Percentiles rank a stretch among this genome's conserved stretches.
phyloP scores from a whole-genome alignment of 495 filamentous ascomycete genomes.

The Immersiella caudata region DNA sequence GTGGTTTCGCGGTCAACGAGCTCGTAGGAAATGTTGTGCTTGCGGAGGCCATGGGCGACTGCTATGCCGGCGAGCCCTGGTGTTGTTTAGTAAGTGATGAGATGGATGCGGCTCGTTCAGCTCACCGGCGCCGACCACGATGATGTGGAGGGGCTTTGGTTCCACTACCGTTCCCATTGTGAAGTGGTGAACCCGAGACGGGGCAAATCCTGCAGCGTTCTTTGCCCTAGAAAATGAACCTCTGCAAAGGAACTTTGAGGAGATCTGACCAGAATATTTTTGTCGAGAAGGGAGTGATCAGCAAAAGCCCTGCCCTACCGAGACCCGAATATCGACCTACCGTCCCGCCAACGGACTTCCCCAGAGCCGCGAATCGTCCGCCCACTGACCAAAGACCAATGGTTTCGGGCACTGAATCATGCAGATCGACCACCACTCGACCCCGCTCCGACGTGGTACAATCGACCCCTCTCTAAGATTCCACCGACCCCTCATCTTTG shows the following conservation, averaged over 20 bases:
- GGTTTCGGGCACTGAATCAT: slow-evolving; percentile 2
- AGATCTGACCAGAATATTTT: too few species aligned
- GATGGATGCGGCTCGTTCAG: neutral
- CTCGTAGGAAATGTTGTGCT: slow-evolving; percentile 14
- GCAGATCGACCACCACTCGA: neutral
- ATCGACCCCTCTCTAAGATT: neutral
- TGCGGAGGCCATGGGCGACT: slow-evolving; percentile 15
- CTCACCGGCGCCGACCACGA: slow-evolving; percentile 18
- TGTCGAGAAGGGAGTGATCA: neutral
- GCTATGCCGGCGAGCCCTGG: slow-evolving; percentile 18
- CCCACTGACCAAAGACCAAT: neutral
- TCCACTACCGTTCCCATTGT: slow-evolving; percentile 8
- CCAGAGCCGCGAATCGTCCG: slow-evolving; percentile 3
- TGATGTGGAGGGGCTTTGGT: slow-evolving; percentile 13
- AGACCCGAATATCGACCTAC: neutral
- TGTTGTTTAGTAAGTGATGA: slow-evolving; percentile 4
- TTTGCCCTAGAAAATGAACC: neutral
- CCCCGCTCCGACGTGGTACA: neutral
- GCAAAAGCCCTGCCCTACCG: neutral
- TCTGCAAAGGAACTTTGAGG: too few species aligned
- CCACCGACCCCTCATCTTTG: slow-evolving; percentile 4
- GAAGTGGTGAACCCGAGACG: too few species aligned
- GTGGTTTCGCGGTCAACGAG: slow-evolving; percentile 19
- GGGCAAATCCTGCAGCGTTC: neutral
- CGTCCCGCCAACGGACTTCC: neutral